These are phyloP conservation scores for Euphorbia lathyris DNA, from an alignment of 345 rosid species.

Conservation along the genomic window DNA sequence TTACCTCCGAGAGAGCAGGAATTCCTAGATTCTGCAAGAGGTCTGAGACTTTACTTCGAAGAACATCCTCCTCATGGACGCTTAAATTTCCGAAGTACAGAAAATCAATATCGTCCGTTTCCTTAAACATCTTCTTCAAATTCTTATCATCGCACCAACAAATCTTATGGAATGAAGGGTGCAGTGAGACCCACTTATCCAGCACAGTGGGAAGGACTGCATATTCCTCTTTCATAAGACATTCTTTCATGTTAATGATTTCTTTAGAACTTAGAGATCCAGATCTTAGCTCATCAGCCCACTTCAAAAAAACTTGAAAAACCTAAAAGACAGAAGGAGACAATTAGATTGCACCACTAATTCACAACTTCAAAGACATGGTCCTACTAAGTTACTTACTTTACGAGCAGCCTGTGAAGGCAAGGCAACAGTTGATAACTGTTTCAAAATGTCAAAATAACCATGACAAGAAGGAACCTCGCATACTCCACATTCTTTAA, in stretches of 20 bases:
- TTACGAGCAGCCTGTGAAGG: constrained; percentile 71
- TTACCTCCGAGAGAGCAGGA: constrained; percentile 80
- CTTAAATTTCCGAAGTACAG: constrained; percentile 56
- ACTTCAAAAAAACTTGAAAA: constrained; percentile 66
- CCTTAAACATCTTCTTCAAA: constrained; percentile 57
- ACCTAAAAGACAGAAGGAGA: constrained; percentile 49
- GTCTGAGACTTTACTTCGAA: constrained; percentile 44
- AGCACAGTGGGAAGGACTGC: constrained; percentile 65
- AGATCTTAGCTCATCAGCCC: constrained; percentile 67
- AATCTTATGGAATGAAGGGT: constrained; percentile 70
- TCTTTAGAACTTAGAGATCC: constrained; percentile 57
- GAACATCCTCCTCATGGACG: constrained; percentile 47
- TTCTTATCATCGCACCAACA: constrained; percentile 84
- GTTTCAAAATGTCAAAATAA: constrained; percentile 60
- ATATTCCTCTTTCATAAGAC: constrained; percentile 54
- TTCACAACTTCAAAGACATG: not conserved
- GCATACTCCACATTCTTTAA: constrained; percentile 62
- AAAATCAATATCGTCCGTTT: constrained; percentile 51
- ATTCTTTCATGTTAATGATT: constrained; percentile 50
- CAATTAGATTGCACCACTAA: constrained; percentile 20
- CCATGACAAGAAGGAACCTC: constrained; percentile 60
- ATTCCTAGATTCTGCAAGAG: constrained; percentile 71
- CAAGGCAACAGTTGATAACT: constrained; percentile 53
- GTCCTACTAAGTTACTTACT: constrained; percentile 45
- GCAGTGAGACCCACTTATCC: constrained; percentile 85